Percentiles rank a stretch among this genome's conserved stretches.
Conservation (phyloP, 768 basidiomycete genomes). For the Panaeolus papilionaceus region DNA sequence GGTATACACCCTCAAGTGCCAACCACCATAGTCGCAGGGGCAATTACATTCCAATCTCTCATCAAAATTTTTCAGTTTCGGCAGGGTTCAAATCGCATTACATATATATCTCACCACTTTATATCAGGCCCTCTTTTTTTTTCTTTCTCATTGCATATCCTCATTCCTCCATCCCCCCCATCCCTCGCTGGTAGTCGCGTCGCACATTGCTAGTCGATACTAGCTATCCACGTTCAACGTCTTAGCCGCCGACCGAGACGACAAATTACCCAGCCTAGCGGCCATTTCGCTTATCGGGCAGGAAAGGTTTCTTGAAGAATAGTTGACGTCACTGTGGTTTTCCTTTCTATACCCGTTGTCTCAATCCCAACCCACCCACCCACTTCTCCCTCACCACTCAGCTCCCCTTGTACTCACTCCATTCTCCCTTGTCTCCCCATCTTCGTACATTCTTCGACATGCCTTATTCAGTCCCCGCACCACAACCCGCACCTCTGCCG, state of each 20-base stretch:
- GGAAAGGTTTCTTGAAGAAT: background rate
- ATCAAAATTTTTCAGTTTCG: conserved; percentile 8
- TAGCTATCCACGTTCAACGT: background rate
- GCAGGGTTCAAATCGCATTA: background rate
- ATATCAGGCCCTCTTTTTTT: conserved; percentile 12
- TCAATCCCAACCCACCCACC: conserved; percentile 14
- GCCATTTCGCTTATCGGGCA: conserved; percentile 4
- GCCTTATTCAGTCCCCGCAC: conserved; percentile 19
- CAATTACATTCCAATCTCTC: conserved; percentile 11
- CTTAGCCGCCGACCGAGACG: background rate
- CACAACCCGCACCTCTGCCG: background rate
- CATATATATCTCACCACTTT: conserved; percentile 8
- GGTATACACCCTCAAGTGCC: conserved; percentile 1
- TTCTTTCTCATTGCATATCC: background rate
- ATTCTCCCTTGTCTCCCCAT: background rate
- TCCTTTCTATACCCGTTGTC: conserved; percentile 18
- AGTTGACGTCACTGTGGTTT: conserved; percentile 6
- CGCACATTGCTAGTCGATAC: background rate
- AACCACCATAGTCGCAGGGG: conserved; percentile 4
- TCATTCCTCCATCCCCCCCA: background rate
- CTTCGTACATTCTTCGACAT: background rate
- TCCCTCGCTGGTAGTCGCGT: background rate
- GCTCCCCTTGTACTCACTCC: conserved; percentile 37
- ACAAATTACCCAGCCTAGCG: conserved; percentile 6
- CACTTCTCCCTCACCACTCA: conserved; percentile 16